phyloP scores from a whole-genome alignment of 345 rosid species.

The Populus euphratica region DNA sequence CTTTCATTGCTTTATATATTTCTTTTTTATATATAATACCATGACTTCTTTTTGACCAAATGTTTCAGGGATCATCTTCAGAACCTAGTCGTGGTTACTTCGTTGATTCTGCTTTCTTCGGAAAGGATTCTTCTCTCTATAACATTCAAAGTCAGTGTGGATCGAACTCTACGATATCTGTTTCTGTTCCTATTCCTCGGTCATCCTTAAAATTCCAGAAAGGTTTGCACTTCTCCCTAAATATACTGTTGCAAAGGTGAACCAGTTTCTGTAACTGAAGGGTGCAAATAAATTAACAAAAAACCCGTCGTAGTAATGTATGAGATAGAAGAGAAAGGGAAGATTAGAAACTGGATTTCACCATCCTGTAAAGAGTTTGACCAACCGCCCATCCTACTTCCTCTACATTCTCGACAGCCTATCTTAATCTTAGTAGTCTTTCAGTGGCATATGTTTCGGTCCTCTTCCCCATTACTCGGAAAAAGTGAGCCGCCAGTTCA shows the following conservation, averaged over 20 bases:
- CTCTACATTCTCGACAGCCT: too few species aligned
- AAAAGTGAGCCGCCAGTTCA: background rate
- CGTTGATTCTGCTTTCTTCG: conserved; percentile 60
- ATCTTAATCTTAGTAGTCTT: background rate
- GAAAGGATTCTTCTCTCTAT: conserved; percentile 40
- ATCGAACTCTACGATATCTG: conserved; percentile 35
- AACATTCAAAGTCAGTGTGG: conserved; percentile 49
- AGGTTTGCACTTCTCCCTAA: conserved; percentile 30
- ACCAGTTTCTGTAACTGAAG: too few species aligned
- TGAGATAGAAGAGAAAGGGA: too few species aligned
- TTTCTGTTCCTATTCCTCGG: conserved; percentile 31
- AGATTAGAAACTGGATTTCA: too few species aligned
- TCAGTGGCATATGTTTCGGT: too few species aligned
- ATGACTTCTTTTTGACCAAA: conserved; percentile 5
- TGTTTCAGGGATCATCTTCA: conserved; percentile 63
- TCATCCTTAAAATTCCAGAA: conserved; percentile 12
- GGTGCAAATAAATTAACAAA: too few species aligned
- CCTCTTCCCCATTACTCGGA: too few species aligned
- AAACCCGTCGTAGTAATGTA: too few species aligned
- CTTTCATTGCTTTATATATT: background rate
- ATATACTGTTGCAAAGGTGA: too few species aligned
- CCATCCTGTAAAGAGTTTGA: too few species aligned
- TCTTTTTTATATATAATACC: too few species aligned
- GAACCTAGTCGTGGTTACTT: conserved; percentile 28
- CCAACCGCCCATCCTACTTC: too few species aligned